Base-by-base conservation (phyloP, 768 basidiomycete genomes). In the Tephrocybe sp. region DNA sequence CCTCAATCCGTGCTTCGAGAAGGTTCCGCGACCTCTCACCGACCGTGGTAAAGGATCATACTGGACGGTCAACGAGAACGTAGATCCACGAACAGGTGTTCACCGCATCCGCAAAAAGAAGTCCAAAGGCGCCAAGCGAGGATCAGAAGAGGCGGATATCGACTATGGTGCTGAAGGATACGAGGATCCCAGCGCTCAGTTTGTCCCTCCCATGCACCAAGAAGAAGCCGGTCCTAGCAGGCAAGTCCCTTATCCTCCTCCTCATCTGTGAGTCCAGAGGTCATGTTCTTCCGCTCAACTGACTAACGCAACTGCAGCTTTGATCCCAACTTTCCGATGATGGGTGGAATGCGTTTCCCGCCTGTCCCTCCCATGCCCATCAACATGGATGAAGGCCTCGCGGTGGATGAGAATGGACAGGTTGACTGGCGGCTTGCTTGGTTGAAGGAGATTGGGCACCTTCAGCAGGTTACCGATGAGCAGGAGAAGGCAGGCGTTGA, bases 21-120 rank as follows among this genome's bases (percentile, higher is more conserved):
- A 93, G 68, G 88, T 93, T 4, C 86, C 91, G 2, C 87, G 91
- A n/a, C 91, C 91, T 11, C 80, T 93, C 58, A 93, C 91, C 5
- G 91, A 93, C 62, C 85, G 91, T 45, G 91, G 91, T 46, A 93
- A 93, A 62, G 91, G 91, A 18, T 92, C 89, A 0, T 93, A 93
- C 63, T 93, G 91, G 91, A 92, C 90, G 0, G 91, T 93, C 55
- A 91, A 93, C 61, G 90, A 93, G 61, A 88, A 88, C 60, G 88
- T 93, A 38, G 90, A 93, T 62, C 90, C 90, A 43, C 87, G 90
- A 34, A 92, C 91, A 3, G 91, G 91, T 30, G 91, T 93, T 26
- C 91, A 93, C 63, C 84, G 91, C 21, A 80, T 92, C 48, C 86
- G 91, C 63, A 93, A 93, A 72, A 93, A 92, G 77, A 90, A 91